A percentile compares a stretch with the other conserved stretches of the same genome.
Evolutionary conservation across 768 basidiomycete genomes (phyloP).

Genomic region (Naganishia kalamii): DNA sequence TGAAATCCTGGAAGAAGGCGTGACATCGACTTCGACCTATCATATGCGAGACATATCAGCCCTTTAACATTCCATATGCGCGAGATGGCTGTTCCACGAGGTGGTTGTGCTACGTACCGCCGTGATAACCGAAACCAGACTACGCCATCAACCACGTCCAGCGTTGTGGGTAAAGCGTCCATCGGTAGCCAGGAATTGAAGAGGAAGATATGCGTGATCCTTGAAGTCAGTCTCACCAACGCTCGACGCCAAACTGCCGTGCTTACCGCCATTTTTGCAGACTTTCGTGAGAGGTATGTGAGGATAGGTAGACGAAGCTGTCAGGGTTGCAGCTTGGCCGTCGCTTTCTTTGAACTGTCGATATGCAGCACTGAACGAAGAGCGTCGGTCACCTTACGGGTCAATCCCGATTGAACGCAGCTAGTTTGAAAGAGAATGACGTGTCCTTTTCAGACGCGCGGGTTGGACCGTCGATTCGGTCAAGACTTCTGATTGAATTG

Average conservation of each 20-base stretch:
- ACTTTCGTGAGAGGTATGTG: background rate
- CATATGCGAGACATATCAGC: background rate
- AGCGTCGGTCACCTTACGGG: too few species aligned
- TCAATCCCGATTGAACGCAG: too few species aligned
- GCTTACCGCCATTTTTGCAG: conserved; percentile 9
- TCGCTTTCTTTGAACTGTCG: background rate
- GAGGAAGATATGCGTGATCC: background rate
- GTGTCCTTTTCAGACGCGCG: too few species aligned
- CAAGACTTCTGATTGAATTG: too few species aligned
- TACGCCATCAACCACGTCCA: conserved; percentile 31
- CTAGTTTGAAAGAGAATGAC: too few species aligned
- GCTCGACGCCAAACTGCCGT: background rate
- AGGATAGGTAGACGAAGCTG: background rate
- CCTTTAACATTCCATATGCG: too few species aligned
- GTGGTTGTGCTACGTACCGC: conserved; percentile 50
- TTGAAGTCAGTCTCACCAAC: background rate
- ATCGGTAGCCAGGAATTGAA: background rate
- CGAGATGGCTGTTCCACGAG: background rate
- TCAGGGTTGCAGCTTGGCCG: background rate
- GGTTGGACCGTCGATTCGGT: too few species aligned
- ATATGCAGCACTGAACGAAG: too few species aligned
- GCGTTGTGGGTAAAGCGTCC: background rate
- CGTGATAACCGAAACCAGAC: conserved; percentile 64
- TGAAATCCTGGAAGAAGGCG: conserved; percentile 75
- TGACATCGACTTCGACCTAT: conserved; percentile 57